A percentile compares a stretch with the other conserved stretches of the same genome.
phyloP scores from a whole-genome alignment of 345 rosid species.

The Syzygium aqueum region DNA sequence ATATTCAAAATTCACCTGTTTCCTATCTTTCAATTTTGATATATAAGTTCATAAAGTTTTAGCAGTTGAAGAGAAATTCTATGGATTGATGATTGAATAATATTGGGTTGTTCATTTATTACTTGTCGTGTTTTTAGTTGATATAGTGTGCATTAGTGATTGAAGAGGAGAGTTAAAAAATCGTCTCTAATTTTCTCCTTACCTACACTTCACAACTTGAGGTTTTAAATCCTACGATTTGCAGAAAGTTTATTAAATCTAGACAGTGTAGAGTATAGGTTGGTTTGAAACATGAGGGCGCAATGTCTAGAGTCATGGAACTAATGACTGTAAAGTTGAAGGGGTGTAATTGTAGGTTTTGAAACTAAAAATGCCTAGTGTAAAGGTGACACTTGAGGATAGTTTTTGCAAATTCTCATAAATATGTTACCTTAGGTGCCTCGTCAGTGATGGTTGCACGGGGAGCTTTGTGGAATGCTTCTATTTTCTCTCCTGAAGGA shows the following conservation, averaged over 20 bases:
- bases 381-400: neutral
- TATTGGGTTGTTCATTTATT: neutral
- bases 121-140: neutral
- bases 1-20: neutral
- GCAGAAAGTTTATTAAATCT: neutral
- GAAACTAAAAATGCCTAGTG: neutral
- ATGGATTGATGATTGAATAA: neutral
- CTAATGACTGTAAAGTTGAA: neutral
- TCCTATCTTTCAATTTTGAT: neutral
- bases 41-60: neutral
- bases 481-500: constrained; percentile 73
- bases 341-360: neutral
- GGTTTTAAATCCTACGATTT: neutral
- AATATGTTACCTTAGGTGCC: constrained; percentile 37
- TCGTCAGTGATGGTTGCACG: constrained; percentile 90
- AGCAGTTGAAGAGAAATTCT: neutral
- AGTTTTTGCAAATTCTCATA: neutral
- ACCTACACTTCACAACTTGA: neutral
- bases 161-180: neutral
- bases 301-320: neutral
- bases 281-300: neutral
- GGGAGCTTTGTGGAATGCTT: constrained; percentile 96
- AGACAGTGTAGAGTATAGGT: neutral
- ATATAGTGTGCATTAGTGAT: neutral
- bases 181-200: neutral